phyloP scores from a whole-genome alignment of 306 rosid species.

The Ormosia semicastrata region DNA sequence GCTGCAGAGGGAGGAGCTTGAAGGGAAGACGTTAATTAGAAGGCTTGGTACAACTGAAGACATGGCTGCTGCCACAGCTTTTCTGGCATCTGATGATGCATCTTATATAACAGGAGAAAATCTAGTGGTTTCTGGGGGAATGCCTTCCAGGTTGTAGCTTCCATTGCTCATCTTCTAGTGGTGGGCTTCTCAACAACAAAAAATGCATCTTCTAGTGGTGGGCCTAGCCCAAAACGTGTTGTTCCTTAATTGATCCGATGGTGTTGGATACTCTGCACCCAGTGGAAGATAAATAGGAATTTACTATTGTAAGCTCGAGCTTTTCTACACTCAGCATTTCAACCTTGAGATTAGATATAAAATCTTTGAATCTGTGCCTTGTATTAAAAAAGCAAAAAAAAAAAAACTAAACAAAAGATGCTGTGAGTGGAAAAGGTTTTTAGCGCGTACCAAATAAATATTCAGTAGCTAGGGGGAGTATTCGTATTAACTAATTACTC shows the following conservation, averaged over 20 bases:
- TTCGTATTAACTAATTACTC: neutral
- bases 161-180: neutral
- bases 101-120: conserved; percentile 89
- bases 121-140: conserved; percentile 81
- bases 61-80: conserved; percentile 77
- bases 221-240: neutral
- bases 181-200: too few species aligned
- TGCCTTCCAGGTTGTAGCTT: conserved; percentile 71
- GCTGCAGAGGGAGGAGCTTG: conserved; percentile 54
- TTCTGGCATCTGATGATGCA: conserved; percentile 85
- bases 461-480: too few species aligned
- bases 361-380: too few species aligned
- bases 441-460: too few species aligned
- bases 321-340: too few species aligned
- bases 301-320: too few species aligned
- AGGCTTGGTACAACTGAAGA: conserved; percentile 76
- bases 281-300: neutral
- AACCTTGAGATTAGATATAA: too few species aligned
- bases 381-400: too few species aligned
- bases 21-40: conserved; percentile 49
- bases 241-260: too few species aligned
- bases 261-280: neutral
- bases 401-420: too few species aligned
- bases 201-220: neutral
- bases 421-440: too few species aligned